phyloP scores from a whole-genome alignment of 2,329 filamentous ascomycete genomes.

The Drechslerella dactyloides region DNA sequence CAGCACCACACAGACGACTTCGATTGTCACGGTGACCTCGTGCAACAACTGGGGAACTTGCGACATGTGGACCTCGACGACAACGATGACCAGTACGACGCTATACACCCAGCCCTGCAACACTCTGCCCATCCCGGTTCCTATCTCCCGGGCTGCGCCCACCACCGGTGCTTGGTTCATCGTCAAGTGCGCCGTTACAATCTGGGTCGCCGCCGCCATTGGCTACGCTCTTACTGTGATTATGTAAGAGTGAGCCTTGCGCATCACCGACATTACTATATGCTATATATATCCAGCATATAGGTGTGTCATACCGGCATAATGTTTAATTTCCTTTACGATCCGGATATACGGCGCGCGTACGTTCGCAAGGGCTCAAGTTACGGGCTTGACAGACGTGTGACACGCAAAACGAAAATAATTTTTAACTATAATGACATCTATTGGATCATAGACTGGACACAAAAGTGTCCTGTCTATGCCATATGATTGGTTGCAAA shows the following conservation, averaged over 20 bases:
- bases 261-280: background rate
- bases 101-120: constrained; percentile 39
- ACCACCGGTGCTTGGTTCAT: constrained; percentile 23
- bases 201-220: constrained; percentile 25
- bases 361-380: no score
- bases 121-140: constrained; percentile 38
- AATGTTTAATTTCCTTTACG: no score
- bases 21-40: constrained; percentile 28
- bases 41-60: constrained; percentile 33
- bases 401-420: no score
- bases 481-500: no score
- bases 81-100: constrained; percentile 38
- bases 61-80: constrained; percentile 42
- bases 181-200: constrained; percentile 16
- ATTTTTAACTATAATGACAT: no score
- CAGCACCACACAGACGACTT: constrained; percentile 23
- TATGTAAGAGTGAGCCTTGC: constrained; percentile 10
- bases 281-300: background rate
- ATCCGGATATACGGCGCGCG: no score
- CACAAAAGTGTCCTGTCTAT: no score
- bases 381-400: no score
- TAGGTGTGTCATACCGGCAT: no score
- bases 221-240: constrained; percentile 16
- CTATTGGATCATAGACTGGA: no score
- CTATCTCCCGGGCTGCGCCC: constrained; percentile 24